Evolutionary conservation across 169 alveolate species (phyloP).

Genomic region (Eimeria praecox): DNA sequence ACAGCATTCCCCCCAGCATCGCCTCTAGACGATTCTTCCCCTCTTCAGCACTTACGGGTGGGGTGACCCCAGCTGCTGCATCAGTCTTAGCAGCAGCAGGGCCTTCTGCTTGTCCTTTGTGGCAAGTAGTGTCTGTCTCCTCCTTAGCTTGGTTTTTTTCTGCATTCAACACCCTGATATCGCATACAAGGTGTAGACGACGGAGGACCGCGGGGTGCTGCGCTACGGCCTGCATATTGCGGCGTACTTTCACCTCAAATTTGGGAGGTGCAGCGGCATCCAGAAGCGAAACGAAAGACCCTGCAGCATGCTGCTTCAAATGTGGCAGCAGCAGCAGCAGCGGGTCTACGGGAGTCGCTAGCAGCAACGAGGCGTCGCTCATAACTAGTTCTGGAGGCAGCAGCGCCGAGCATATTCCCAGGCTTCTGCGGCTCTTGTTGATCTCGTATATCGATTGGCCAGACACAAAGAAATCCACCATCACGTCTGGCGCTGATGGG

Average conservation of each 20-base stretch:
- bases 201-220: constrained; percentile 49
- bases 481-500: constrained; percentile 16
- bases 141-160: background rate
- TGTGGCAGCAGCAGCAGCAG: constrained; percentile 65
- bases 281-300: constrained; percentile 31
- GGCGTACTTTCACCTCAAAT: constrained; percentile 20
- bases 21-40: background rate
- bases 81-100: background rate
- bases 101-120: background rate
- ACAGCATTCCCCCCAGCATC: background rate
- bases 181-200: constrained; percentile 47
- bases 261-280: constrained; percentile 38
- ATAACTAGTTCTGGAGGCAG: constrained; percentile 54
- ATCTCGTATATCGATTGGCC: constrained; percentile 31
- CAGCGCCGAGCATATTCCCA: constrained; percentile 67
- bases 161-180: background rate
- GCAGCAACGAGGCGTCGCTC: constrained; percentile 59
- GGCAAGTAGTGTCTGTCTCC: background rate
- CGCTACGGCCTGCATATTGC: constrained; percentile 57
- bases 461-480: constrained; percentile 39
- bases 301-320: constrained; percentile 20
- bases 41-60: constrained; percentile 3
- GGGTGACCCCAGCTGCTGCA: background rate
- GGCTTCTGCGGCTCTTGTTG: constrained; percentile 56
- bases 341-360: constrained; percentile 61